Base-by-base conservation (phyloP, 2,329 filamentous ascomycete species). In the Ceratocystis diversiconidia region DNA sequence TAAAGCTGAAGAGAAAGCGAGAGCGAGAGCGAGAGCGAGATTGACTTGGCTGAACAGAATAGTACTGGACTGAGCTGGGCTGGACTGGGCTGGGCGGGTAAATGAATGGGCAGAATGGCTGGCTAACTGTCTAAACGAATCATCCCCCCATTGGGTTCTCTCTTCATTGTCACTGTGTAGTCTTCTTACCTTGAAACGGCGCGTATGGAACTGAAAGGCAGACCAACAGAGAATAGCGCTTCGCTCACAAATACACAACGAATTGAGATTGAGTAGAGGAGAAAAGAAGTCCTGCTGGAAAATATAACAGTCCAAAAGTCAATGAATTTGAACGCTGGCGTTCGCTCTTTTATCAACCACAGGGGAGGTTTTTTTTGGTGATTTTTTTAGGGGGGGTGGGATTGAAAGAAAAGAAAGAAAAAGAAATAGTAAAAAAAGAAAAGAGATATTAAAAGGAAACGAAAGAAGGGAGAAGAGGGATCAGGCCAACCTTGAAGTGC, bases 131-230 rank as follows among this genome's bases (percentile, higher is more conserved):
- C 36, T 41, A 41, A 5, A 28, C 25, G 22, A 52, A 52, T 52
- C 19, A 10, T 41, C 10, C 36, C 30, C 8, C 36, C 36, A 41
- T 41, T 41, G 2, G 36, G 36, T 41, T 41, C 36, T 41, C 36
- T 41, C 22, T 59, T n/a, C n/a, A 63, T 22, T 3, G 3, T 41
- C 6, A 32, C 30, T 0, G 25, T 1, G 25, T 3, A 28, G 25
- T 19, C 22, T 32, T 52, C 65, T 64, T 48, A 67, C 65, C 46
- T 60, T 46, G 46, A 52, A 62, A 60, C 60, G 48, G 48, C 62
- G 65, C 65, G 62, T 64, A 60, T 67, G 36, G 46, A 67, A 61
- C 65, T 64, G 65, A 67, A 64, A 66, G 44, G 44, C 61, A 57
- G n/a, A 67, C 65, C 65, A 59, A 59, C 55, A 67, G 65, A 67